Evolutionary conservation across 306 rosid genomes (phyloP).

Genomic region (Carpinus fangiana): DNA sequence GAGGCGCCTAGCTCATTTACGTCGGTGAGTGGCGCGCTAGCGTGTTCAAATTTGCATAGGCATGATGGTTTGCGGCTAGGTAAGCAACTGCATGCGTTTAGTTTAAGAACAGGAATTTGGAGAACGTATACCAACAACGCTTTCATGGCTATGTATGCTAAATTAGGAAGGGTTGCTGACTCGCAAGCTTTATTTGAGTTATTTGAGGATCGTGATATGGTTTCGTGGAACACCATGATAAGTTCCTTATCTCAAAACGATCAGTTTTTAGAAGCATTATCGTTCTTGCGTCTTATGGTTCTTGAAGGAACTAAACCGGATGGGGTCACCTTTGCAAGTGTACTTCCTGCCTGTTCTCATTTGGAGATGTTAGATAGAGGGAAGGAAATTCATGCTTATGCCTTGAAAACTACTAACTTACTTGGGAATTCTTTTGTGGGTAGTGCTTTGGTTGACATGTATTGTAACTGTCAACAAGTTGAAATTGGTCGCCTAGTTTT

Average conservation of each 20-base stretch:
- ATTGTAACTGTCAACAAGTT: constrained; percentile 65
- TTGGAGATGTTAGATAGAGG: constrained; percentile 64
- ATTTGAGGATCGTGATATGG: constrained; percentile 68
- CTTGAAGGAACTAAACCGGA: constrained; percentile 57
- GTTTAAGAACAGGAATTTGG: constrained; percentile 50
- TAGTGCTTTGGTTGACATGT: constrained; percentile 86
- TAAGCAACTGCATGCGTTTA: constrained; percentile 68
- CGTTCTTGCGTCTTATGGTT: constrained; percentile 47
- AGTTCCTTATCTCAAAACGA: constrained; percentile 75
- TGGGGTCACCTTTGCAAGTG: constrained; percentile 76
- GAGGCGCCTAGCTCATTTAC: constrained; percentile 73
- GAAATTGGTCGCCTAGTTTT: constrained; percentile 61
- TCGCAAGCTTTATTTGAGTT: constrained; percentile 58
- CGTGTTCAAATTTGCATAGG: constrained; percentile 53
- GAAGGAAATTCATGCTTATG: constrained; percentile 69
- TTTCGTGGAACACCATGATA: constrained; percentile 78
- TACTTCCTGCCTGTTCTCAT: constrained; percentile 82
- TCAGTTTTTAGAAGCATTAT: constrained; percentile 60
- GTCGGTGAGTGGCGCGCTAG: constrained; percentile 65
- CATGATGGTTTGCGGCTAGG: constrained; percentile 54
- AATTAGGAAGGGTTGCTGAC: constrained; percentile 52
- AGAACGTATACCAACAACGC: constrained; percentile 69
- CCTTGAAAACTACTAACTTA: constrained; percentile 46
- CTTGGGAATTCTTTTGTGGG: constrained; percentile 66
- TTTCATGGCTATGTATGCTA: constrained; percentile 76